Base-by-base conservation (phyloP, 106 monocot genomes). In the Phalaenopsis aphrodite region DNA sequence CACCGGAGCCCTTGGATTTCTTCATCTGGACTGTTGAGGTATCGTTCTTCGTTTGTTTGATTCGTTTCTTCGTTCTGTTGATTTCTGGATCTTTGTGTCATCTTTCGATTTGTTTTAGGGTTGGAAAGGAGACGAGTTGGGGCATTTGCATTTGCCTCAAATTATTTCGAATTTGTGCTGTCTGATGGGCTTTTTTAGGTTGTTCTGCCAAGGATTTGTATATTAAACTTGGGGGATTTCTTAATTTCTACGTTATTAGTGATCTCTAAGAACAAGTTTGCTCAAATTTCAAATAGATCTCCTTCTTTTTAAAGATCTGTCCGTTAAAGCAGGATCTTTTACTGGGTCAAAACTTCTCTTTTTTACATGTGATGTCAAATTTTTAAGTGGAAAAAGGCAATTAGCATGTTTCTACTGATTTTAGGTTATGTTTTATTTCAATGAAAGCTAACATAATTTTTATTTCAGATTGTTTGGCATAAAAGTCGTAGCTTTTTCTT, bases 11-110 rank as follows among this genome's bases (percentile, higher is more conserved):
- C 58, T 84, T 95, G 49, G 95, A 95, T 89, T 95, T 95, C 93
- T 95, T 95, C 88, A 95, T 95, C 52, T 95, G 95, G 95, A 95
- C 93, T 1, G 91, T 95, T 55, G 91, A 95, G 95, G 95, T 95
- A 56, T 56, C 8, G 4, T 38, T 69, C 36, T 69, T 67, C 5
- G 36, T 57, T 42, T 47, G 38, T 39, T 69, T 38, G 38, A 69
- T 69, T 4, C 5, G 38, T 41, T 3, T 39, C 14, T 69, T 69
- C 39, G 1, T 69, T 68, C 11, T 8, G 36, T 14, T 2, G 14
- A 38, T 69, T 69, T 24, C 36, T 68, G 24, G 37, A 69, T 38
- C 69, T 69, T 39, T 69, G 4, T 37, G 39, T 68, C 12, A 39
- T 39, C 9, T 15, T 36, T 39, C 69, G 69, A 69, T 69, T 39